phyloP scores from a whole-genome alignment of 2,329 filamentous ascomycete genomes.

The Chalara sp. region DNA sequence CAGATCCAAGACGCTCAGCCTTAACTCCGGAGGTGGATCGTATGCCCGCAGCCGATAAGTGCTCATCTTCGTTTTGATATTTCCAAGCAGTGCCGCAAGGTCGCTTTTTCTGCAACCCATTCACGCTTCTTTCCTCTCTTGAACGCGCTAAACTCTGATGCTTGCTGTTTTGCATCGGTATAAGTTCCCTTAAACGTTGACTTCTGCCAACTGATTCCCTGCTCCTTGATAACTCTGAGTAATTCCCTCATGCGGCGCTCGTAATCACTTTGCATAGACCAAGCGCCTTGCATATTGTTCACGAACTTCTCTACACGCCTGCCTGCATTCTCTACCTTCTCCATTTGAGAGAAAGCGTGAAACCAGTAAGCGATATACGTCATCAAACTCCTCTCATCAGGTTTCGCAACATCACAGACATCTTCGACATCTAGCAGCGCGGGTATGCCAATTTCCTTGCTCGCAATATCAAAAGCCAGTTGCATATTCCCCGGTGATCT shows the following conservation, averaged over 20 bases:
- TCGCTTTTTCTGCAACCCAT: conserved; percentile 98
- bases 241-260: conserved; percentile 85
- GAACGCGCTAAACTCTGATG: conserved; percentile 75
- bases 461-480: conserved; percentile 91
- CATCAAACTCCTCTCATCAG: conserved; percentile 95
- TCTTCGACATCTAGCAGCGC: conserved; percentile 95
- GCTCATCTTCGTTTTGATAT: conserved; percentile 97
- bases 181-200: conserved; percentile 89
- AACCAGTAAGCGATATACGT: conserved; percentile 99
- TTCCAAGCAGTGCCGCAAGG: conserved; percentile 83
- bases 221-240: conserved; percentile 64
- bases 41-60: conserved; percentile 91
- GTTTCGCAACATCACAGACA: conserved; percentile 92
- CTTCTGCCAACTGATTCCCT: conserved; percentile 69
- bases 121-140: conserved; percentile 85
- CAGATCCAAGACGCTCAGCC: conserved; percentile 72
- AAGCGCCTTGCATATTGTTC: conserved; percentile 96
- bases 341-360: conserved; percentile 98
- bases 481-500: conserved; percentile 95
- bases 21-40: conserved; percentile 78
- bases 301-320: conserved; percentile 97
- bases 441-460: conserved; percentile 94
- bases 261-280: conserved; percentile 98
- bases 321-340: conserved; percentile 95
- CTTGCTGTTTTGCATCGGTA: conserved; percentile 82